These are phyloP conservation scores for Emergomyces africanus DNA, from an alignment of 2,329 filamentous ascomycete species.

Conservation along the genomic window DNA sequence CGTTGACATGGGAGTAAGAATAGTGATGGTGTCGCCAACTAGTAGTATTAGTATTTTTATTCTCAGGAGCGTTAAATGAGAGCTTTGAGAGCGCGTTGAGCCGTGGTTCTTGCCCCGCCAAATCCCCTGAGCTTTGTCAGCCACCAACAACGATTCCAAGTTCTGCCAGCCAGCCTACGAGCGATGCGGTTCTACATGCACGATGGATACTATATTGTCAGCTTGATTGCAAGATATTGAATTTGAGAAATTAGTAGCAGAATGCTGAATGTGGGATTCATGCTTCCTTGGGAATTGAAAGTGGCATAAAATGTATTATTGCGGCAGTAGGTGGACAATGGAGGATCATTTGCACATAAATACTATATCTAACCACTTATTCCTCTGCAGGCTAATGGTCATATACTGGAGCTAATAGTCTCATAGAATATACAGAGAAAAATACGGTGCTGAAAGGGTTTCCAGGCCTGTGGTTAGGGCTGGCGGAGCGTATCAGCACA, in stretches of 20 bases:
- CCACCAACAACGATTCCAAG: no score
- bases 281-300: no score
- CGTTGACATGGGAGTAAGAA: not conserved
- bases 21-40: not conserved
- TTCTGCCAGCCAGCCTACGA: no score
- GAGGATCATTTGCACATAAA: no score
- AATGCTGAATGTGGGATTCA: no score
- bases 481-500: not conserved
- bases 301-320: no score
- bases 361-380: no score
- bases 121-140: not conserved
- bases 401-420: not conserved
- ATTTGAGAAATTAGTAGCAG: no score
- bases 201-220: no score
- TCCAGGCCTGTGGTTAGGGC: not conserved
- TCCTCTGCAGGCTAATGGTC: not conserved
- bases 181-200: no score
- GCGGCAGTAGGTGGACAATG: no score
- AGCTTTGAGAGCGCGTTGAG: not conserved
- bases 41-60: not conserved
- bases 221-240: no score
- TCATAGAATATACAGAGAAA: not conserved
- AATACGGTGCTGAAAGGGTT: not conserved
- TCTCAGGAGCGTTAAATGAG: not conserved
- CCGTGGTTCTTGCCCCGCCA: not conserved